phyloP scores from a whole-genome alignment of 2,329 filamentous ascomycete species.

The Paradendryphiella salina region DNA sequence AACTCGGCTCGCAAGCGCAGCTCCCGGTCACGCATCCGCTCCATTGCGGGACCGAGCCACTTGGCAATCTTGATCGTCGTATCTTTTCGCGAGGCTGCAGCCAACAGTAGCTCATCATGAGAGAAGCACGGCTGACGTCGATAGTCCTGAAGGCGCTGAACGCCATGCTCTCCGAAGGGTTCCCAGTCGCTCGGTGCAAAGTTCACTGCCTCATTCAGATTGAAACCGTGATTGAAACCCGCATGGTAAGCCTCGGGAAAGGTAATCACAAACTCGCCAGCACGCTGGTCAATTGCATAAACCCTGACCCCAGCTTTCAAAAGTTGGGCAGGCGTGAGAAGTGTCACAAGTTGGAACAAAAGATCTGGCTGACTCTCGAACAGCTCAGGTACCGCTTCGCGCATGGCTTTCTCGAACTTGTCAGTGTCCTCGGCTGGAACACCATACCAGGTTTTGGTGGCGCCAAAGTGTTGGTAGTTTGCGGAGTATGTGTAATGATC shows the following conservation, averaged over 20 bases:
- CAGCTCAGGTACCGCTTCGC: slow-evolving; percentile 88
- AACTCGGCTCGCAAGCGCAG: slow-evolving; percentile 69
- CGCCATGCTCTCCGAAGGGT: slow-evolving; percentile 81
- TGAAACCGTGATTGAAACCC: slow-evolving; percentile 97
- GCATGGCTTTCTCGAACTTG: slow-evolving; percentile 95
- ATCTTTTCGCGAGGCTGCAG: slow-evolving; percentile 75
- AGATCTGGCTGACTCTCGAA: slow-evolving; percentile 97
- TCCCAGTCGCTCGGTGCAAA: slow-evolving; percentile 97
- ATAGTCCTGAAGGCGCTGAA: slow-evolving; percentile 83
- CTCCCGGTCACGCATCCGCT: slow-evolving; percentile 77
- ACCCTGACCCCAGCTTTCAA: slow-evolving; percentile 91
- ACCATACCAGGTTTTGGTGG: slow-evolving; percentile 98
- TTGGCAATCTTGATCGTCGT: slow-evolving; percentile 87
- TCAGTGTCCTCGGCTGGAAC: slow-evolving; percentile 92
- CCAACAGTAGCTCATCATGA: slow-evolving; percentile 91
- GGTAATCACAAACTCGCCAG: slow-evolving; percentile 93
- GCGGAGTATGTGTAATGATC: slow-evolving; percentile 98
- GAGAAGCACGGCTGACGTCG: slow-evolving; percentile 94
- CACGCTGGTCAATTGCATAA: slow-evolving; percentile 92
- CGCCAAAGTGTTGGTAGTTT: slow-evolving; percentile 97
- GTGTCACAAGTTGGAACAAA: slow-evolving; percentile 94
- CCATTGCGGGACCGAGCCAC: slow-evolving; percentile 88
- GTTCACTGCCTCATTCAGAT: slow-evolving; percentile 98
- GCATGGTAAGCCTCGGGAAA: slow-evolving; percentile 97
- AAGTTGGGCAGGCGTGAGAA: slow-evolving; percentile 89